Evolutionary conservation across 108 stramenopile species (phyloP), one percentile per base, ranked within the genome.

Genomic region (Tribonema minus): DNA sequence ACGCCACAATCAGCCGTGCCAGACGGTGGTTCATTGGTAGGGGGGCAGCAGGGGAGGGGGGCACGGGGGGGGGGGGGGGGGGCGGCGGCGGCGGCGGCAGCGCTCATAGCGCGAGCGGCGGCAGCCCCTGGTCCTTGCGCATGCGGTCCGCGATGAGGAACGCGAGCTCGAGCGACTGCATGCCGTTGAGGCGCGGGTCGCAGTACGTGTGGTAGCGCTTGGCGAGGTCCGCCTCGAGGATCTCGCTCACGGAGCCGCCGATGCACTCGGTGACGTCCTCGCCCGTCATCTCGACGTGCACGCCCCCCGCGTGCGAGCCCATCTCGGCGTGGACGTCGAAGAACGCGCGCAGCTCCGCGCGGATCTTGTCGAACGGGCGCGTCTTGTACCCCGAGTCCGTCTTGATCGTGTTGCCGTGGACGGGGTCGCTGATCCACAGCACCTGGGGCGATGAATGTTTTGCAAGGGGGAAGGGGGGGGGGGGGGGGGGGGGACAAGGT

Each of bases 221-320:
- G 37, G 61, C 82, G 4, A 88, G 78, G 37, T 82, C 76, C 12
- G 62, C 46, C 64, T 82, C 83, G 37, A 35, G 60, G 5, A 85
- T 34, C 79, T 96, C 94, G 46, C 88, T 92, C 25, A 97, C 92
- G 73, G 84, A 88, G 60, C 98, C 98, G 61, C 98, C 98, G 35
- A 91, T 90, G 83, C 98, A 99, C 86, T 99, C 98, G 2, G 96
- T 98, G 26, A 99, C 98, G 88, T 96, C 92, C 74, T 97, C 92
- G 34, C 97, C 96, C 58, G 75, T 76, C 75, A 76, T 76, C 58
- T 76, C 75, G 35, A 76, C 58, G 66, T 76, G 75, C 36, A 99
- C 94, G 69, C 98, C 98, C 36, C 96, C 96, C 31, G 96, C 92
- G 82, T 95, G 95, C 30, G 91, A 92, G 67, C 95, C 96, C 92